These are phyloP conservation scores for Staphylotrichum longicolle DNA, from an alignment of 495 filamentous ascomycete species.

Conservation along the genomic window DNA sequence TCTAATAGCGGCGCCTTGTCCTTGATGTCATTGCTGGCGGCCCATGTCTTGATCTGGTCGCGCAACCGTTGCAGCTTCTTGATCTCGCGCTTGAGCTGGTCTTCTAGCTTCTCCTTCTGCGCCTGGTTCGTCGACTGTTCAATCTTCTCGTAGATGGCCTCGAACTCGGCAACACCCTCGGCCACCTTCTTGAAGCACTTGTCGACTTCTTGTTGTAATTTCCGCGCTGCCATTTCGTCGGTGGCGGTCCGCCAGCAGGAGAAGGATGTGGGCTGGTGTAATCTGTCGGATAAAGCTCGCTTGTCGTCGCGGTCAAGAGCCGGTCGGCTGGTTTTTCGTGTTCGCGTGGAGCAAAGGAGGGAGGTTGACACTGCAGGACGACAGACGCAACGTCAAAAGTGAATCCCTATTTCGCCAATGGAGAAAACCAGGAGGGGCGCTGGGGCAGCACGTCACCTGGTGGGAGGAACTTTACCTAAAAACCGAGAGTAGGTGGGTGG, in stretches of 20 bases:
- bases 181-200: slow-evolving; percentile 97
- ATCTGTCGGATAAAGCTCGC: slow-evolving; percentile 2
- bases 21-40: slow-evolving; percentile 94
- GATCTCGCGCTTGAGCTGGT: slow-evolving; percentile 97
- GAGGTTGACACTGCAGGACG: neutral
- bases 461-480: neutral
- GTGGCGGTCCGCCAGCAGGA: slow-evolving; percentile 9
- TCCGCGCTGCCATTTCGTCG: slow-evolving; percentile 80
- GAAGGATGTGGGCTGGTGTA: neutral
- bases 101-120: slow-evolving; percentile 97
- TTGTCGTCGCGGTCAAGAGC: slow-evolving; percentile 10
- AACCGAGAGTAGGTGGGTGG: neutral
- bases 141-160: slow-evolving; percentile 94
- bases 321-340: neutral
- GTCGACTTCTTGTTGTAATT: slow-evolving; percentile 94
- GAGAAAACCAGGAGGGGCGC: no score
- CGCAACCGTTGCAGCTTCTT: slow-evolving; percentile 97
- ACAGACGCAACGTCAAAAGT: neutral
- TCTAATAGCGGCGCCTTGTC: slow-evolving; percentile 94
- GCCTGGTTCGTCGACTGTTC: slow-evolving; percentile 83
- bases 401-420: neutral
- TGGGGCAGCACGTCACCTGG: slow-evolving; percentile 4
- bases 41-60: slow-evolving; percentile 99
- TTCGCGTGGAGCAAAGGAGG: neutral
- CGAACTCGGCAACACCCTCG: slow-evolving; percentile 90